Percentiles rank a stretch among this genome's conserved stretches.
Evolutionary conservation across 164 flowering plant genomes (phyloP).

Genomic region (Malania oleifera): DNA sequence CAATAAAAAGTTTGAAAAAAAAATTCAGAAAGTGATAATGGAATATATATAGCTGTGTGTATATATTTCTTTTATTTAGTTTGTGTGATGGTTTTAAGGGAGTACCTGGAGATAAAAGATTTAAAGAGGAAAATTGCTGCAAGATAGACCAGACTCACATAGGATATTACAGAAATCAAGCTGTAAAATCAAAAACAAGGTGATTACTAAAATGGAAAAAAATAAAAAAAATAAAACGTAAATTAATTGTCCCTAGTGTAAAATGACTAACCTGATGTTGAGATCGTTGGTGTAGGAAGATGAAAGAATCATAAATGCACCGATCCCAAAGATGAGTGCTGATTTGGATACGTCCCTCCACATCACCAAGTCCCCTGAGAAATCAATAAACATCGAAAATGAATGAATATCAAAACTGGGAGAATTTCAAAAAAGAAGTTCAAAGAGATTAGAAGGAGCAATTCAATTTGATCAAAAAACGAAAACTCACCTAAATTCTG

Average conservation of each 20-base stretch:
- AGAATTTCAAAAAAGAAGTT: background rate
- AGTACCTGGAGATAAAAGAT: slow-evolving; percentile 62
- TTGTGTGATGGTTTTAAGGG: background rate
- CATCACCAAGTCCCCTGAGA: slow-evolving; percentile 80
- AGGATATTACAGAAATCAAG: slow-evolving; percentile 69
- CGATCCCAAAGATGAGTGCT: slow-evolving; percentile 67
- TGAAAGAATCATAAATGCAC: slow-evolving; percentile 62
- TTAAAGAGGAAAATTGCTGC: slow-evolving; percentile 65
- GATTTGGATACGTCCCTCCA: slow-evolving; percentile 88
- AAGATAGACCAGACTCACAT: slow-evolving; percentile 68
- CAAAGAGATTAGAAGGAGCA: background rate
- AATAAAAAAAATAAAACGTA: background rate
- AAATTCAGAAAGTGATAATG: background rate
- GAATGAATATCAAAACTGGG: background rate
- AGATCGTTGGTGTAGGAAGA: slow-evolving; percentile 64
- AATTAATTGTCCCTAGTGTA: background rate
- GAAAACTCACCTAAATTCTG: slow-evolving; percentile 55
- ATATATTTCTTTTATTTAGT: too few relatives aligned
- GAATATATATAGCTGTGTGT: background rate
- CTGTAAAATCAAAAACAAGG: slow-evolving; percentile 34
- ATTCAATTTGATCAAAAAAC: background rate
- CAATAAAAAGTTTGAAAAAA: background rate
- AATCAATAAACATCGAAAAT: background rate
- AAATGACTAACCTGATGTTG: slow-evolving; percentile 56
- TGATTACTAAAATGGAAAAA: background rate